These are phyloP conservation scores for Mayamaea pseudoterrestris DNA, from an alignment of 108 stramenopile genomes.

Conservation along the genomic window DNA sequence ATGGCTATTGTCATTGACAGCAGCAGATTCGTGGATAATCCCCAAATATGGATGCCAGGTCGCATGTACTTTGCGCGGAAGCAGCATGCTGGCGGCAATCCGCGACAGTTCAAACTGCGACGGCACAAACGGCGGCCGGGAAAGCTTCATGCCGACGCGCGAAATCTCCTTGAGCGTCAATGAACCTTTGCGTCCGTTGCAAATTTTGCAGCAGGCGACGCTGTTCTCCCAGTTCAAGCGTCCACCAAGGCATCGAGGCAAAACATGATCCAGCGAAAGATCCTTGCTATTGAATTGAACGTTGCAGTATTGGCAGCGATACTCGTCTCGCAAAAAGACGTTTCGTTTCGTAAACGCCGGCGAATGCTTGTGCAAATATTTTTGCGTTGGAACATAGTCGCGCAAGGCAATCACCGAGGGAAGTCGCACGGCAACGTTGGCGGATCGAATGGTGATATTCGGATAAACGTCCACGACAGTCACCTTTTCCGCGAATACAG, in stretches of 20 bases:
- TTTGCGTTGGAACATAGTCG: conserved; percentile 57
- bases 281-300: conserved; percentile 51
- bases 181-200: conserved; percentile 73
- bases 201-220: conserved; percentile 60
- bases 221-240: conserved; percentile 68
- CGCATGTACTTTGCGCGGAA: conserved; percentile 61
- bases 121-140: conserved; percentile 31
- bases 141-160: conserved; percentile 53
- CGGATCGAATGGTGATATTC: conserved; percentile 56
- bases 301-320: conserved; percentile 75
- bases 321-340: conserved; percentile 77
- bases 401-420: conserved; percentile 68
- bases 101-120: conserved; percentile 51
- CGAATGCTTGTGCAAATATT: conserved; percentile 15
- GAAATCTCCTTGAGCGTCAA: conserved; percentile 28
- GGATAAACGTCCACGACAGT: conserved; percentile 77
- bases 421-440: conserved; percentile 54
- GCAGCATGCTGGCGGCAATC: conserved; percentile 51
- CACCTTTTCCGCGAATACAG: conserved; percentile 65
- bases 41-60: conserved; percentile 75
- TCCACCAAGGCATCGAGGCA: conserved; percentile 61
- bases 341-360: conserved; percentile 79
- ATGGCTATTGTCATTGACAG: too few species aligned
- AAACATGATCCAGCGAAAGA: conserved; percentile 70
- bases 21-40: too few species aligned